Evolutionary conservation across 352 stramenopile genomes (phyloP), one percentile per base, ranked within the genome.

Genomic region (Blastocystis sp.): DNA sequence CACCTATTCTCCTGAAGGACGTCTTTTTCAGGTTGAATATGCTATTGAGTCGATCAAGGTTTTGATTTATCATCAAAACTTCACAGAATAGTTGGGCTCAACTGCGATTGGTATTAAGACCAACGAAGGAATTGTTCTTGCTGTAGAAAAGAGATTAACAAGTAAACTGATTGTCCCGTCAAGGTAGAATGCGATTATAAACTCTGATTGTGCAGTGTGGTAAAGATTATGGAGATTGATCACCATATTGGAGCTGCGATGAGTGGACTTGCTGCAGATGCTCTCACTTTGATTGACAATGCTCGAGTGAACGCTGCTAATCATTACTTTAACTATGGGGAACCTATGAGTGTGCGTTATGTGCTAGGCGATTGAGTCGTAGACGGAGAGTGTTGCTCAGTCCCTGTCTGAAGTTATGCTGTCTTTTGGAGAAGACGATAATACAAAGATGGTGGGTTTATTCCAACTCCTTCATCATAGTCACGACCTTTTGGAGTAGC

Each of bases 141-240:
- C 96, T 0, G 97, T 99, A 9, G 97, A 99, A 92, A 99, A 99
- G 92, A 94, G 97, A 43, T 91, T 99, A 50, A 98, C 96, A 20
- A 98, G 95, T 43, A 92, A 95, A 4, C 92, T 99, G 39, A 91
- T 99, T 41, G 97, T 98, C 92, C 94, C 94, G 89, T 92, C 92
- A 87, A 95, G 93, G 93, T 95, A 87, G 3, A 68, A 34, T 3
- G 70, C 13, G 69, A 80, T 15, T 64, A n/a, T 90, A n/a, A 15
- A 6, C 0, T 34, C 59, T 53, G 37, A 63, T 88, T 90, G 5
- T 76, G 90, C 59, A 98, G 94, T 91, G 97, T 99, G 61, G 96
- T 99, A 91, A 99, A 99, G 93, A 98, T 99, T 92, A 96, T 98
- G 91, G 96, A 99, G 91, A 96, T 99, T 89, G 97, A 99, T 91